These are phyloP conservation scores for Carex kokanica DNA, from an alignment of 176 grass and related monocot species.

Conservation along the genomic window DNA sequence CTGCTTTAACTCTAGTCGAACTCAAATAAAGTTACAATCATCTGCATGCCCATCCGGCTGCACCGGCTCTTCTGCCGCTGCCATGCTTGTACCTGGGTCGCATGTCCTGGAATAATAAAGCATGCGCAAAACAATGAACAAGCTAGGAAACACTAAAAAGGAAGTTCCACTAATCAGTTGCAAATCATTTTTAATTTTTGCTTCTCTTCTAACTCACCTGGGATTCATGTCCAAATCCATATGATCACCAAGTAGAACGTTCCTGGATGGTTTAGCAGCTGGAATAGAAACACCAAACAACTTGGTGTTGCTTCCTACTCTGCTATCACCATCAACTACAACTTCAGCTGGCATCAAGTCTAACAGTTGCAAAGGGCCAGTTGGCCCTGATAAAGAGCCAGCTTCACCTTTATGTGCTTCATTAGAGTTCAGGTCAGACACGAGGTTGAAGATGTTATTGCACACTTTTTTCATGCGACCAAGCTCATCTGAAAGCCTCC, in stretches of 20 bases:
- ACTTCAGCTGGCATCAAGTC: background rate
- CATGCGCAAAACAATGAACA: background rate
- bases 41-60: background rate
- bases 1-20: background rate
- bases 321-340: background rate
- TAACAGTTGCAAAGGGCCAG: background rate
- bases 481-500: constrained; percentile 60
- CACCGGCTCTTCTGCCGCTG: background rate
- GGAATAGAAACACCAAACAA: constrained; percentile 69
- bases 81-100: background rate
- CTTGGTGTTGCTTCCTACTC: constrained; percentile 31
- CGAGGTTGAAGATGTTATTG: constrained; percentile 54
- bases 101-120: background rate
- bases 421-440: constrained; percentile 39
- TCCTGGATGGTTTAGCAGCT: constrained; percentile 26
- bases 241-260: background rate
- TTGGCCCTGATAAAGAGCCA: background rate
- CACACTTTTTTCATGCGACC: constrained; percentile 52
- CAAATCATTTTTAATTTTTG: background rate
- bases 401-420: background rate
- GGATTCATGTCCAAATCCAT: background rate
- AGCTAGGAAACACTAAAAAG: too few relatives aligned
- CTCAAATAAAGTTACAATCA: background rate
- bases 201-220: background rate
- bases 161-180: too few relatives aligned